A percentile compares a stretch with the other conserved stretches of the same genome.
Conservation (phyloP, 257 asterid genomes). For the Salvia miltiorrhiza region DNA sequence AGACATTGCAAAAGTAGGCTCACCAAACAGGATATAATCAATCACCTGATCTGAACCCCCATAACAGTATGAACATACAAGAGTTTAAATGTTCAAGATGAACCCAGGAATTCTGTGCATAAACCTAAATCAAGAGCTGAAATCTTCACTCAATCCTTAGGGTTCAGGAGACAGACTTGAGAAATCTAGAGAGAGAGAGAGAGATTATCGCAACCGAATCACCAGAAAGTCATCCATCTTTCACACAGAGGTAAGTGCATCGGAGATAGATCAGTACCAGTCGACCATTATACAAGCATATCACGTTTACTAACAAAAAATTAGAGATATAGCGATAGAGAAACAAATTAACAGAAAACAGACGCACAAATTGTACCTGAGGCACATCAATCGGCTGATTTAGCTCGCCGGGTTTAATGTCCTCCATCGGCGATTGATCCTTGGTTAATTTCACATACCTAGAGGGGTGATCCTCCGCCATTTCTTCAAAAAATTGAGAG, state of each 20-base stretch:
- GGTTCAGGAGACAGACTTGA: not conserved
- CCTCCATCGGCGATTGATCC: slow-evolving; percentile 80
- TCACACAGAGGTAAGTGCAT: not conserved
- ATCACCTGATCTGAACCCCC: not conserved
- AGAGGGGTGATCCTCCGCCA: slow-evolving; percentile 90
- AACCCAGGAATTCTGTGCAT: not conserved
- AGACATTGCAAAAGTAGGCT: not conserved
- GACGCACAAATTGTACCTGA: slow-evolving; percentile 35
- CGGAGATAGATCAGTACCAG: slow-evolving; percentile 13
- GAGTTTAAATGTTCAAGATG: not conserved
- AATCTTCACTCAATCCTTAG: not conserved
- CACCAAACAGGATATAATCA: not conserved
- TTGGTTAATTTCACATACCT: slow-evolving; percentile 83
- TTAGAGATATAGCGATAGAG: not conserved
- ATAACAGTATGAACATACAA: not conserved
- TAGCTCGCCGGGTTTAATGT: slow-evolving; percentile 91
- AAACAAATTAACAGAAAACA: not conserved
- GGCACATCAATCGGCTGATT: slow-evolving; percentile 96
- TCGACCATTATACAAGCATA: not conserved
- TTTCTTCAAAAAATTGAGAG: slow-evolving; percentile 28
- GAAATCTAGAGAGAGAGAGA: not conserved
- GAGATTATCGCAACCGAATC: not conserved
- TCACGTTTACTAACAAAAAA: not conserved
- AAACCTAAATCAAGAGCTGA: not conserved
- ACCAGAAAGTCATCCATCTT: not conserved